Evolutionary conservation across 192 early-diverging fungal species (phyloP), one percentile per base, ranked within the genome.

Genomic region (Diversispora epigaea): DNA sequence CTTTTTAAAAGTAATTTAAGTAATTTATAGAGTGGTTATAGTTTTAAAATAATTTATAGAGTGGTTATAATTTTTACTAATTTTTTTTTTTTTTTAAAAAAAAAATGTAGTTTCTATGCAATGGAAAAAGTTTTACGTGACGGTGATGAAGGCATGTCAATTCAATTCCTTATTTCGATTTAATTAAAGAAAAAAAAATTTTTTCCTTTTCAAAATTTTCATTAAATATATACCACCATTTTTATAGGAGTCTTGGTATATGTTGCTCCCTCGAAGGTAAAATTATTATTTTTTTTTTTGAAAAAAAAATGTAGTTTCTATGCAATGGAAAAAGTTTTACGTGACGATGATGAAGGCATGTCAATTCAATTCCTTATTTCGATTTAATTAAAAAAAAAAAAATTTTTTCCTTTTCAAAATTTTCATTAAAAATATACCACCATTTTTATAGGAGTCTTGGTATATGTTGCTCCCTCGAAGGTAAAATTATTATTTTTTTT

Each of bases 381-480:
- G n/a, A 54, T 54, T 54, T 17, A 17, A 4, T 11, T 54, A 49
- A 49, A 0, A 49, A 49, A 11, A 11, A 49, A n/a, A n/a, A n/a
- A n/a, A n/a, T n/a, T 32, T 32, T 32, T 32, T 32, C 25, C 25
- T 32, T 32, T 17, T 54, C n/a, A 12, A 17, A 10, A 54, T 54
- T 54, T 17, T 14, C 12, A 54, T 54, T 54, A 54, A 11, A 17
- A 54, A 10, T 54, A 54, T 17, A 54, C 12, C 4, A 17, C 14
- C 17, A 0, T 54, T 45, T 39, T 76, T n/a, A 41, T n/a, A 73
- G 71, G 58, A 44, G 44, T 77, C 9, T 55, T 76, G 12, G 52
- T 84, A 32, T 84, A 85, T 55, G 84, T 84, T 49, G 83, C 83
- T 22, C 83, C 83, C 21, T 85, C 83, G 0, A 84, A 32, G 25